phyloP scores from a whole-genome alignment of 2,329 filamentous ascomycete genomes.

The Nemania diffusa region DNA sequence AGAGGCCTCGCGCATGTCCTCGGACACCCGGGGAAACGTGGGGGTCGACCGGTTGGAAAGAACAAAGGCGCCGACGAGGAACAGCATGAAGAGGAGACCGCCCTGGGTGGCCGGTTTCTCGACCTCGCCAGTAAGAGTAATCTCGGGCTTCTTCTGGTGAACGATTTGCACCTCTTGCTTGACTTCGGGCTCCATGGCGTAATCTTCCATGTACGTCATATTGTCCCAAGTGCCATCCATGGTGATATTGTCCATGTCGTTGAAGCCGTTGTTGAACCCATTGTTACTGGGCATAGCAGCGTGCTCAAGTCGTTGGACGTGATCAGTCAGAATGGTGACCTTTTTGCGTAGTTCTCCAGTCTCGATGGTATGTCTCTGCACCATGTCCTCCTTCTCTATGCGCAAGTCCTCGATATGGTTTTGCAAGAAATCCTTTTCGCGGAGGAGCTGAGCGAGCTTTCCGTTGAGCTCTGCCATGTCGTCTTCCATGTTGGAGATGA shows the following conservation, averaged over 20 bases:
- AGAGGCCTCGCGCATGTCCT: slow-evolving; percentile 82
- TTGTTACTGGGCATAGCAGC: slow-evolving; percentile 67
- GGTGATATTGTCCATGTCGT: slow-evolving; percentile 82
- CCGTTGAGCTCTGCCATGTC: slow-evolving; percentile 75
- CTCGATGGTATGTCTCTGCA: slow-evolving; percentile 88
- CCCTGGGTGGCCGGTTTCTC: slow-evolving; percentile 80
- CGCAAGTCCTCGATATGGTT: slow-evolving; percentile 80
- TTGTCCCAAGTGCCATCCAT: slow-evolving; percentile 87
- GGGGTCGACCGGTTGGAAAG: slow-evolving; percentile 82
- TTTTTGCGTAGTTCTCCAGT: slow-evolving; percentile 92
- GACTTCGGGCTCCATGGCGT: slow-evolving; percentile 69
- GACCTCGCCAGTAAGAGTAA: slow-evolving; percentile 57
- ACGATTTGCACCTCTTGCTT: slow-evolving; percentile 69
- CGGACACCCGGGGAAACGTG: slow-evolving; percentile 79
- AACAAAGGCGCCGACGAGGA: slow-evolving; percentile 95
- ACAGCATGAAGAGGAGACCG: slow-evolving; percentile 89
- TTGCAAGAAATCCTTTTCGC: slow-evolving; percentile 78
- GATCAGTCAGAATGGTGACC: slow-evolving; percentile 81
- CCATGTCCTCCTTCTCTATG: slow-evolving; percentile 91
- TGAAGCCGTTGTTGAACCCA: slow-evolving; percentile 75
- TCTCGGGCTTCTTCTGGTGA: slow-evolving; percentile 64
- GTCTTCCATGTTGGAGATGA: slow-evolving; percentile 83
- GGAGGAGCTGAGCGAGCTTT: slow-evolving; percentile 75
- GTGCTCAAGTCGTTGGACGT: slow-evolving; percentile 76
- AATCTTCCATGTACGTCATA: slow-evolving; percentile 80